These are phyloP conservation scores for Cornus suecica DNA, from an alignment of 148 eudicot genomes.

Conservation along the genomic window DNA sequence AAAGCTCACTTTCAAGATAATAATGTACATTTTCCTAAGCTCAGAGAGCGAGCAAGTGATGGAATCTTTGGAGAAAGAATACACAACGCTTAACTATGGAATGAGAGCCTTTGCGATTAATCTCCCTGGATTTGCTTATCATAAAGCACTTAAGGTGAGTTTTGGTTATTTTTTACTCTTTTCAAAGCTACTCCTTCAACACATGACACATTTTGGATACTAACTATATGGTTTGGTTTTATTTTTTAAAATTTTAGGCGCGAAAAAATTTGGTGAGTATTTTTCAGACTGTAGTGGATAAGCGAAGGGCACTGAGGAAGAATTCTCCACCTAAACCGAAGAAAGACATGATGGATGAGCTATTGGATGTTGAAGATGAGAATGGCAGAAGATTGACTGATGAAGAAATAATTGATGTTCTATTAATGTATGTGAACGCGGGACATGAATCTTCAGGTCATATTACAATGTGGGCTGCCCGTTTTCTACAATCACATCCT, in stretches of 20 bases:
- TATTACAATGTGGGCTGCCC: constrained; percentile 82
- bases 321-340: constrained; percentile 25
- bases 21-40: constrained; percentile 75
- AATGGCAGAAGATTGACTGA: constrained; percentile 66
- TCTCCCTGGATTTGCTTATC: constrained; percentile 78
- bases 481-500: constrained; percentile 69
- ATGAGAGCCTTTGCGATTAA: constrained; percentile 83
- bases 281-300: constrained; percentile 53
- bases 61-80: constrained; percentile 70
- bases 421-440: constrained; percentile 89
- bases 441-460: constrained; percentile 98
- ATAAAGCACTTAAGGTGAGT: constrained; percentile 71
- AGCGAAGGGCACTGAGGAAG: constrained; percentile 40
- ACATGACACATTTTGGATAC: no score
- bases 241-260: constrained; percentile 37
- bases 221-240: not conserved
- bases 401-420: constrained; percentile 76
- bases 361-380: constrained; percentile 68
- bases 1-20: constrained; percentile 69
- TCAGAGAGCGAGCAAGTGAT: constrained; percentile 60
- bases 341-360: constrained; percentile 85
- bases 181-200: not conserved
- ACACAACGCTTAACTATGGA: constrained; percentile 63
- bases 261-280: constrained; percentile 62
- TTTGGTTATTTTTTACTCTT: not conserved